Base-by-base conservation (phyloP, 2,329 filamentous ascomycete genomes). In the Neopestalotiopsis clavispora region DNA sequence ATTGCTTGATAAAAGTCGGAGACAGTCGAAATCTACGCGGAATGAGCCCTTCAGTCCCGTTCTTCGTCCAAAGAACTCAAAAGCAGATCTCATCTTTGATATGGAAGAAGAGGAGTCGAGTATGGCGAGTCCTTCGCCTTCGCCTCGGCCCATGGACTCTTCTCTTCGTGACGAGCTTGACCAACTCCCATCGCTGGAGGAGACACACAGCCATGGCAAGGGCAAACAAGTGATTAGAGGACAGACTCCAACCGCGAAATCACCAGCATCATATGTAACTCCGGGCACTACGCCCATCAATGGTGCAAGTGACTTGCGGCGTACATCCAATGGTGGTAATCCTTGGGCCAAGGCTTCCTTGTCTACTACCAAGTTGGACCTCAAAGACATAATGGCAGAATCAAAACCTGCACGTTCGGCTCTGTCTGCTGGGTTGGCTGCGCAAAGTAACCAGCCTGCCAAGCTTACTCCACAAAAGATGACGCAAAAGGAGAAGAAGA, bases 401-500 rank as follows among this genome's bases (percentile, higher is more conserved):
- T 78, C 85, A n/a, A 84, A 84, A 0, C 81, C 84, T 1, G 81
- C 69, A 4, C 79, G 82, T 17, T 89, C 87, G 4, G 86, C 84
- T 1, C 77, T 90, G 3, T 88, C 88, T 3, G 84, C 84, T 4
- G 85, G 85, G 4, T 75, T 90, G 12, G 86, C 84, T 4, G 85
- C 85, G 1, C 84, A 89, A 73, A 85, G 79, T 61, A 84, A 81
- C 66, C 82, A 85, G 20, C 69, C 78, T 67, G 76, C 69, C 64
- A 85, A 82, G 72, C 66, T 75, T 52, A 74, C 83, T 0, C 81
- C 83, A 17, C 77, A 81, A 0, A 97, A 93, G 77, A 81, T 97
- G 73, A 97, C 95, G 0, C 96, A 98, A 74, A 97, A 96, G 76
- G 95, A 98, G 78, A 90, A 94, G 28, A 98, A 97, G 82, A 93